phyloP scores from a whole-genome alignment of 108 stramenopile species.

The Nitzschia sp. region DNA sequence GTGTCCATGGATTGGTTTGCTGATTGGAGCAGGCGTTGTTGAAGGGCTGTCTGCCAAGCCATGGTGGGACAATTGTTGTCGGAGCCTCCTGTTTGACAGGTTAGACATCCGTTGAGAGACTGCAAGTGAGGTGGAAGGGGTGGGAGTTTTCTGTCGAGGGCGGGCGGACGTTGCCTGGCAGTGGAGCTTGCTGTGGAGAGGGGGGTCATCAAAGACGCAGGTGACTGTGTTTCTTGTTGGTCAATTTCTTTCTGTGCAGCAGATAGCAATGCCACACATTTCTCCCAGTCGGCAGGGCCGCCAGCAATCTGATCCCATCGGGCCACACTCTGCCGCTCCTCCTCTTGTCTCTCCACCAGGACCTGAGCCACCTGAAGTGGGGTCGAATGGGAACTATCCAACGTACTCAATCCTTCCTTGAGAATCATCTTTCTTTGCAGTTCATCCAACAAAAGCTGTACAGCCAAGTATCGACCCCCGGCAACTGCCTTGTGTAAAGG shows the following conservation, averaged over 20 bases:
- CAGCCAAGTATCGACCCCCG: constrained; percentile 76
- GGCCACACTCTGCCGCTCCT: constrained; percentile 49
- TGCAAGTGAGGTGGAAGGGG: too few species aligned
- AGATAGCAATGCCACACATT: constrained; percentile 50
- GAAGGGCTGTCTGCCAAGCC: too few species aligned
- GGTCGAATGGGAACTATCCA: constrained; percentile 33
- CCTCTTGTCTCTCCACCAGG: constrained; percentile 31
- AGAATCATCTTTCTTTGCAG: constrained; percentile 35
- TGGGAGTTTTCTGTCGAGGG: too few species aligned
- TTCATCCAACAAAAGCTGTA: constrained; percentile 61
- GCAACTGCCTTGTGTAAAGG: constrained; percentile 85
- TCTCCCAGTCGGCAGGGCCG: constrained; percentile 61
- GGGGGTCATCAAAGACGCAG: too few species aligned
- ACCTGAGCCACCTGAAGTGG: constrained; percentile 59
- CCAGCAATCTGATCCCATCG: constrained; percentile 85
- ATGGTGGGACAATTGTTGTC: too few species aligned
- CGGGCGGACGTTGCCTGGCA: too few species aligned
- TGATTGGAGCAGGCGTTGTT: too few species aligned
- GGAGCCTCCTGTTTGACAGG: too few species aligned
- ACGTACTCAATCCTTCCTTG: constrained; percentile 21
- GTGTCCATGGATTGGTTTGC: too few species aligned
- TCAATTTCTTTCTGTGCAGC: background rate
- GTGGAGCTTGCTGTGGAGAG: too few species aligned
- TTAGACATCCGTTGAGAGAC: too few species aligned
- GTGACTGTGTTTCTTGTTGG: too few species aligned